Evolutionary conservation across 2,329 filamentous ascomycete genomes (phyloP), one percentile per base, ranked within the genome.

Genomic region (Penicillium sp.): DNA sequence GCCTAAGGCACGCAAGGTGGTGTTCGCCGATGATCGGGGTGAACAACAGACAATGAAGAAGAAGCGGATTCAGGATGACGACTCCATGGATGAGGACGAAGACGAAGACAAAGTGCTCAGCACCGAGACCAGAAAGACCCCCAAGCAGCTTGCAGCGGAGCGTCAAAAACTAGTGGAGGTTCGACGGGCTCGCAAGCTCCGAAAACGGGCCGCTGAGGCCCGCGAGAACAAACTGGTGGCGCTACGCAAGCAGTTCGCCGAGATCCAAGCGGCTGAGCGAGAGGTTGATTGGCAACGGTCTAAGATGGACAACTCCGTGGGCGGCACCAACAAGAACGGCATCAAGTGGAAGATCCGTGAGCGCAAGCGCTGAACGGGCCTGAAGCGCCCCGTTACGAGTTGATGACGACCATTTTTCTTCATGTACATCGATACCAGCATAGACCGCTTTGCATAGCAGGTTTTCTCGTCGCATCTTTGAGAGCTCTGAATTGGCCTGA

Each of bases 321-420:
- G 83, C 16, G 84, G 84, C 0, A 75, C 80, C 48, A 86, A 85
- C 69, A 85, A 85, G 69, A 74, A 81, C 50, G 84, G 84, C 8
- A 73, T 83, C 61, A 85, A 83, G 62, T 87, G 83, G 76, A 86
- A 85, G 74, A 73, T 82, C 40, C 73, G 82, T 50, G 81, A 84
- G 72, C 74, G 84, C 58, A 86, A 85, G 74, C 75, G 76, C 62
- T 84, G 50, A 71, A 40, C 50, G 57, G 39, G 28, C 51, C 46
- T 48, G 20, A 41, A 44, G 22, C 18, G 33, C 36, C 44, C 45
- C 48, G 45, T 60, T 50, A 61, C 50, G 58, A 61, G 58, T 61
- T 57, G 55, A 62, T 58, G 59, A 62, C 53, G 51, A 25, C 41
- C 27, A 39, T 44, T 42, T 24, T 36, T 44, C 44, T 30, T 53